phyloP scores from a whole-genome alignment of 345 rosid genomes.

The Nasturtium officinale region DNA sequence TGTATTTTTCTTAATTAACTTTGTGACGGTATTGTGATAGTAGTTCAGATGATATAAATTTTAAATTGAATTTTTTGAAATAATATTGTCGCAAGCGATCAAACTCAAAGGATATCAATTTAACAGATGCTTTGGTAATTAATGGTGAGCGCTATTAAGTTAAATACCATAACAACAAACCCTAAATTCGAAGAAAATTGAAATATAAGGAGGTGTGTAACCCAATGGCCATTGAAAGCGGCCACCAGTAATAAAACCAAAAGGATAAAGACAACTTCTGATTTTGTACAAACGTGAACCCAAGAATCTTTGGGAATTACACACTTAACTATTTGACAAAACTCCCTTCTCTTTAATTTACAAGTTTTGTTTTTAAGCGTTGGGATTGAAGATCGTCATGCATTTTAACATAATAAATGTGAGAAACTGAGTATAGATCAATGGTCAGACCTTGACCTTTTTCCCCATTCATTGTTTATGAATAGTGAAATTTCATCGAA shows the following conservation, averaged over 20 bases:
- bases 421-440: not conserved
- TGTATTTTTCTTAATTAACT: not conserved
- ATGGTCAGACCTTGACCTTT: not conserved
- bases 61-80: not conserved
- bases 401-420: conserved; percentile 11
- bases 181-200: conserved; percentile 21
- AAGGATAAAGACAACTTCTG: conserved; percentile 39
- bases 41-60: not conserved
- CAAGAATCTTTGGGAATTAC: conserved; percentile 43
- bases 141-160: not conserved
- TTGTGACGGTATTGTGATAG: not conserved
- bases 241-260: conserved; percentile 36
- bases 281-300: conserved; percentile 44
- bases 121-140: not conserved
- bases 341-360: conserved; percentile 22
- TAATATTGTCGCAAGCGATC: not conserved
- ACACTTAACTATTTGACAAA: conserved; percentile 38
- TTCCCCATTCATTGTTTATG: not conserved
- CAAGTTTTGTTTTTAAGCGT: conserved; percentile 14
- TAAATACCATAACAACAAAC: conserved; percentile 16
- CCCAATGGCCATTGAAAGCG: conserved; percentile 36
- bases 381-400: conserved; percentile 34
- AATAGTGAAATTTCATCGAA: not conserved
- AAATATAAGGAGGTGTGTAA: conserved; percentile 29
- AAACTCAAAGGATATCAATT: not conserved